Evolutionary conservation across 768 basidiomycete species (phyloP).

Genomic region (Suillus bovinus): DNA sequence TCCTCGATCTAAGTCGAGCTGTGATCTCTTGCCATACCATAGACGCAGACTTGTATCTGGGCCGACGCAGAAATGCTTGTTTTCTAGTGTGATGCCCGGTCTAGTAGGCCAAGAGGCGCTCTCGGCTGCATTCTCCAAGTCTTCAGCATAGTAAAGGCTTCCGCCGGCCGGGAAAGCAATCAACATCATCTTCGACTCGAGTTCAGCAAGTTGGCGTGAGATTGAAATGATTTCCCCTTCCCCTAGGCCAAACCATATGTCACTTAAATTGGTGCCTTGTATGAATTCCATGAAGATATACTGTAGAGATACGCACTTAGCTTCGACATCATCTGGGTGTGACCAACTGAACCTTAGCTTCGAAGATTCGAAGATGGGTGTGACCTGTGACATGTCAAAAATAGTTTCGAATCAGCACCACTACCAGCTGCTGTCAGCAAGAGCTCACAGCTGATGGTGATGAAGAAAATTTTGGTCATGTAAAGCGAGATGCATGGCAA

Average conservation of each 20-base stretch:
- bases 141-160: conserved; percentile 48
- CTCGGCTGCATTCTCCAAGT: conserved; percentile 42
- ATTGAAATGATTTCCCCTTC: conserved; percentile 42
- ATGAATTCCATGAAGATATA: conserved; percentile 36
- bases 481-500: too few species aligned
- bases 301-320: too few species aligned
- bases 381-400: too few species aligned
- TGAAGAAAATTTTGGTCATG: too few species aligned
- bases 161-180: conserved; percentile 50
- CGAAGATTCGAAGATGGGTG: too few species aligned
- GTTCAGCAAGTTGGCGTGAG: conserved; percentile 43
- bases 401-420: too few species aligned
- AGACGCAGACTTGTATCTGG: conserved; percentile 43
- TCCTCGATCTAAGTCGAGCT: conserved; percentile 51
- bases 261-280: conserved; percentile 39
- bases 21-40: conserved; percentile 51
- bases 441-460: too few species aligned
- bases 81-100: conserved; percentile 36
- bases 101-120: conserved; percentile 8
- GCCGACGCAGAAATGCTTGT: conserved; percentile 46
- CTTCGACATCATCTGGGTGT: too few species aligned
- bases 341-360: too few species aligned
- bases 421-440: too few species aligned
- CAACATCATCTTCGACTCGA: conserved; percentile 51
- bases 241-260: conserved; percentile 41